Conservation (phyloP, 2,329 filamentous ascomycete genomes). For the Curvularia sp. region DNA sequence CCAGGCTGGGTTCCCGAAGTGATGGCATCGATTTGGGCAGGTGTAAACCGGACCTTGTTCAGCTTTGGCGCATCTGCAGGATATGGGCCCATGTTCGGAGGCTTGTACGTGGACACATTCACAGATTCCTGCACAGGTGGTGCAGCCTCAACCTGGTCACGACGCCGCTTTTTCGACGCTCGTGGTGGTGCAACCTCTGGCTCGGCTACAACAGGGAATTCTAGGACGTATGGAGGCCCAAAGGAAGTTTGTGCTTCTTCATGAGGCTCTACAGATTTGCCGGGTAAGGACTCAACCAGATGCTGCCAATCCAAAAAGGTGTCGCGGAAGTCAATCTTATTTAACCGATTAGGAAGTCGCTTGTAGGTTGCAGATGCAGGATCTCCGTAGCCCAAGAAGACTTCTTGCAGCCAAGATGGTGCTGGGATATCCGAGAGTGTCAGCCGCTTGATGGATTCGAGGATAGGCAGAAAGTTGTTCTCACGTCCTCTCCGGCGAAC, state of each 20-base stretch:
- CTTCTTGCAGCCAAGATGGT: slow-evolving; percentile 91
- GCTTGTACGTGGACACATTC: slow-evolving; percentile 87
- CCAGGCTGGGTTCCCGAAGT: slow-evolving; percentile 93
- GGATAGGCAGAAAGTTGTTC: slow-evolving; percentile 95
- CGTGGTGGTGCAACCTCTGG: slow-evolving; percentile 57
- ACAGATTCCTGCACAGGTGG: slow-evolving; percentile 67
- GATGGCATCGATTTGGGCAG: slow-evolving; percentile 90
- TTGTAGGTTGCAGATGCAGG: slow-evolving; percentile 87
- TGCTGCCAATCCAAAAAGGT: slow-evolving; percentile 97
- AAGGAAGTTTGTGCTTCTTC: slow-evolving; percentile 76
- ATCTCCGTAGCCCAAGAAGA: slow-evolving; percentile 97
- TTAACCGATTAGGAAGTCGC: slow-evolving; percentile 77
- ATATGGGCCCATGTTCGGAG: slow-evolving; percentile 88
- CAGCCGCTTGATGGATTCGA: slow-evolving; percentile 88
- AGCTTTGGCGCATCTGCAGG: slow-evolving; percentile 80
- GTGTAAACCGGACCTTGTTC: slow-evolving; percentile 87
- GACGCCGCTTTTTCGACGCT: slow-evolving; percentile 84
- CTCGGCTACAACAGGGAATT: slow-evolving; percentile 58
- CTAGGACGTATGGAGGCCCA: slow-evolving; percentile 84
- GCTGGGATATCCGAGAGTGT: slow-evolving; percentile 84
- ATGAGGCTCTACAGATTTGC: slow-evolving; percentile 81
- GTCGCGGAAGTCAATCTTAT: slow-evolving; percentile 86
- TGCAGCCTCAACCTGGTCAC: slow-evolving; percentile 71
- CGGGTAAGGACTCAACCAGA: slow-evolving; percentile 86
- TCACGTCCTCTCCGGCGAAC: slow-evolving; percentile 83